phyloP scores from a whole-genome alignment of 257 asterid species.

The Forsythia viridissima region DNA sequence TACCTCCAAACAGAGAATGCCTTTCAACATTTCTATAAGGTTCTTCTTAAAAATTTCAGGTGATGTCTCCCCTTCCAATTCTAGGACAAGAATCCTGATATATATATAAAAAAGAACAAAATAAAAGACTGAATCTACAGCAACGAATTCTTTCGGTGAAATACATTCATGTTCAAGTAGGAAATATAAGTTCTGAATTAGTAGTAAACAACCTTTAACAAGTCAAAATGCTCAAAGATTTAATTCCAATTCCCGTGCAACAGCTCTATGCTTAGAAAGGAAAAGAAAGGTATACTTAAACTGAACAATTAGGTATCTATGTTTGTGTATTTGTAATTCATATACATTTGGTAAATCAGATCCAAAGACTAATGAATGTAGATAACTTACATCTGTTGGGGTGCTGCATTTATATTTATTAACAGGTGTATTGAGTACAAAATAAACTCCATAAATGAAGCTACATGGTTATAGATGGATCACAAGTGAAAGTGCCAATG shows the following conservation, averaged over 20 bases:
- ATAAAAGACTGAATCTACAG: neutral
- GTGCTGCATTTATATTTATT: neutral
- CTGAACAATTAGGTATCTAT: neutral
- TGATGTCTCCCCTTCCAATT: conserved; percentile 47
- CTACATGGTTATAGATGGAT: neutral
- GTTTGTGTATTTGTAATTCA: neutral
- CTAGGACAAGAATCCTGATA: conserved; percentile 68
- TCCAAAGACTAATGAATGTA: neutral
- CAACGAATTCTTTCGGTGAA: neutral
- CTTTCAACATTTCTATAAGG: conserved; percentile 43
- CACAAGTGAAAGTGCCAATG: neutral
- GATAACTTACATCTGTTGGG: neutral
- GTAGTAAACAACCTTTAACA: neutral
- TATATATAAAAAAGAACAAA: conserved; percentile 15
- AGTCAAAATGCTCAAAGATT: neutral
- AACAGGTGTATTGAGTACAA: neutral
- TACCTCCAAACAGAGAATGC: conserved; percentile 63
- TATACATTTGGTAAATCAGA: neutral
- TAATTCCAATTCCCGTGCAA: neutral
- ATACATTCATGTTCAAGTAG: neutral
- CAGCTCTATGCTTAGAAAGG: neutral
- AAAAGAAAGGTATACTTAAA: neutral
- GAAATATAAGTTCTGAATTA: neutral
- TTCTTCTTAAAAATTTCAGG: conserved; percentile 39
- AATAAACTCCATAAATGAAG: neutral